A percentile compares a stretch with the other conserved stretches of the same genome.
Conservation (phyloP, 352 stramenopile genomes). For the Pythium aquatile region DNA sequence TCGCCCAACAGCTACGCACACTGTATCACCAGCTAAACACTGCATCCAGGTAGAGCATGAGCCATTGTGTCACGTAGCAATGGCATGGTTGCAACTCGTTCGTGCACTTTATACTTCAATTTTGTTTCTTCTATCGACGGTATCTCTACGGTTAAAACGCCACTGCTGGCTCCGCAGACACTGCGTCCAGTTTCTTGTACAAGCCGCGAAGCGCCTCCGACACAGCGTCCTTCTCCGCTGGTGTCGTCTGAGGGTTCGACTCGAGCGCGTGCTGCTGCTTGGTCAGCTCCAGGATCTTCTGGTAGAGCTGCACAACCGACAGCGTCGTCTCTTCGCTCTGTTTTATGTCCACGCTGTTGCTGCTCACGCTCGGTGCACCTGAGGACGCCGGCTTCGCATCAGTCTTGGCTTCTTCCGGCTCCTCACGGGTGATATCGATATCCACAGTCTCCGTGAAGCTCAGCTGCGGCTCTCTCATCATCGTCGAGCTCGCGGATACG, state of each 20-base stretch:
- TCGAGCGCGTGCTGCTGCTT: slow-evolving; percentile 57
- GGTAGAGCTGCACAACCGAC: slow-evolving; percentile 57
- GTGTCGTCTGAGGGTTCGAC: slow-evolving; percentile 34
- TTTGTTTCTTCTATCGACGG: not conserved
- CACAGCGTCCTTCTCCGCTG: slow-evolving; percentile 39
- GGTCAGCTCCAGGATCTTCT: slow-evolving; percentile 61
- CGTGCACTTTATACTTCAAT: slow-evolving; percentile 8
- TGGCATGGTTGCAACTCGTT: not conserved
- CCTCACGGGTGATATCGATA: slow-evolving; percentile 11
- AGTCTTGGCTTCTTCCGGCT: slow-evolving; percentile 1
- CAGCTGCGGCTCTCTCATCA: slow-evolving; percentile 22
- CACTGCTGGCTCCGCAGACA: slow-evolving; percentile 30
- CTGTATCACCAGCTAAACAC: slow-evolving; percentile 2
- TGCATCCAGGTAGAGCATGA: not conserved
- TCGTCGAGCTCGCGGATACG: slow-evolving; percentile 35
- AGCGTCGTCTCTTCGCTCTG: slow-evolving; percentile 26
- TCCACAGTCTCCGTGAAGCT: slow-evolving; percentile 33
- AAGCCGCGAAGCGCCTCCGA: slow-evolving; percentile 43
- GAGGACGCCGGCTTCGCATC: not conserved
- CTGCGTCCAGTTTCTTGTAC: slow-evolving; percentile 49
- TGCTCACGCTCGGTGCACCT: not conserved
- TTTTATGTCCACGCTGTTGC: not conserved
- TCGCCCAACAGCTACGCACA: slow-evolving; percentile 22
- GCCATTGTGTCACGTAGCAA: too few species aligned
- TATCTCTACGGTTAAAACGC: slow-evolving; percentile 8